A percentile compares a stretch with the other conserved stretches of the same genome.
Conservation (phyloP, 2,329 filamentous ascomycete genomes). For the Aspergillus melleus region DNA sequence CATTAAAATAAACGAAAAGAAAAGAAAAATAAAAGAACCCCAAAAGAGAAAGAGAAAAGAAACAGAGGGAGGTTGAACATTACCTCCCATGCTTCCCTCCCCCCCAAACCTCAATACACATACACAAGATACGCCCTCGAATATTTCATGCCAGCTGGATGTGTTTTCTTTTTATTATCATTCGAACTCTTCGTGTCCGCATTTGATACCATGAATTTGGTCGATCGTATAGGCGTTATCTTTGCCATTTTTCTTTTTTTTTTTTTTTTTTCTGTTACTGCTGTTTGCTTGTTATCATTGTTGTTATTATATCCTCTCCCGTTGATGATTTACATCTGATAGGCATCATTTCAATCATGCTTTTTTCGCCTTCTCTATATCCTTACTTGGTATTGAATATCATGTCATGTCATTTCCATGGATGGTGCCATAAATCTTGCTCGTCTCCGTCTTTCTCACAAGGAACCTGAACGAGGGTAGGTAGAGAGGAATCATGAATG, state of each 20-base stretch:
- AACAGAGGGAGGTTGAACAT: not conserved
- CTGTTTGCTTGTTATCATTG: constrained; percentile 12
- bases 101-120: not conserved
- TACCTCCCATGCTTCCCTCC: not conserved
- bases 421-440: not conserved
- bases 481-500: too few species aligned
- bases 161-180: constrained; percentile 8
- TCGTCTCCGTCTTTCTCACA: not conserved
- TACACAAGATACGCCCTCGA: not conserved
- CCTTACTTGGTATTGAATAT: not conserved
- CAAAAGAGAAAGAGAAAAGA: not conserved
- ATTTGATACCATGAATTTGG: constrained; percentile 20
- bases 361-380: not conserved
- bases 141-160: not conserved
- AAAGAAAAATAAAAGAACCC: not conserved
- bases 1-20: not conserved
- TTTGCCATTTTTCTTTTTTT: not conserved
- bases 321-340: constrained; percentile 2
- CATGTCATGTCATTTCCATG: constrained; percentile 6
- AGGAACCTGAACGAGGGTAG: too few species aligned
- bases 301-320: constrained; percentile 4
- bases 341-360: constrained; percentile 1
- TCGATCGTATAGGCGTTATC: constrained; percentile 8
- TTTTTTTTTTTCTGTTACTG: constrained; percentile 12
- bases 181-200: constrained; percentile 9